Evolutionary conservation across 495 filamentous ascomycete genomes (phyloP).

Genomic region (Aspergillus wentii): DNA sequence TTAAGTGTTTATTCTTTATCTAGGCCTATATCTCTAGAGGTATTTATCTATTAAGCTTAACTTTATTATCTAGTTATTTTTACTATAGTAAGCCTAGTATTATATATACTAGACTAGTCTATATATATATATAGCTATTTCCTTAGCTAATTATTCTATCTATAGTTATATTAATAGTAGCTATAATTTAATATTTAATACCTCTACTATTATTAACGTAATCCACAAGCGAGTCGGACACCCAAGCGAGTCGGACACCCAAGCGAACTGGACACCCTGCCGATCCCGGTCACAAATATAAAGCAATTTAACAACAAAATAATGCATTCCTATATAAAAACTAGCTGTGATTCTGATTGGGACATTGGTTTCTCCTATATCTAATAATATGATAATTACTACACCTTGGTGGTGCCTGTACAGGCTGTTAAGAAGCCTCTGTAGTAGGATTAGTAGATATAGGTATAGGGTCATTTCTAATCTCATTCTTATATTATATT

Average conservation of each 20-base stretch:
- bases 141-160: neutral
- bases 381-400: slow-evolving; percentile 6
- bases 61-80: neutral
- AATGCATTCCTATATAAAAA: slow-evolving; percentile 7
- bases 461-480: neutral
- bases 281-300: neutral
- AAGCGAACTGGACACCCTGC: neutral
- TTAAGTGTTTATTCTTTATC: neutral
- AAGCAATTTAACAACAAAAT: slow-evolving; percentile 2
- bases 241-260: neutral
- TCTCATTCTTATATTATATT: neutral
- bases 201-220: neutral
- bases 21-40: neutral
- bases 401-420: slow-evolving; percentile 5
- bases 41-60: neutral
- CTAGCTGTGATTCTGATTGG: slow-evolving; percentile 3
- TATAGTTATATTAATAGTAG: neutral
- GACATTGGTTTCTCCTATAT: slow-evolving; percentile 3
- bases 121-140: neutral
- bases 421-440: neutral
- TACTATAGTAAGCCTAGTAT: neutral
- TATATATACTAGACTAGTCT: neutral
- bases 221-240: neutral
- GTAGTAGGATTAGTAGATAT: neutral
- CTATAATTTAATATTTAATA: neutral